A percentile compares a stretch with the other conserved stretches of the same genome.
Evolutionary conservation across 805 yeast genomes (phyloP).

Genomic region (Starmerella tilneyi): DNA sequence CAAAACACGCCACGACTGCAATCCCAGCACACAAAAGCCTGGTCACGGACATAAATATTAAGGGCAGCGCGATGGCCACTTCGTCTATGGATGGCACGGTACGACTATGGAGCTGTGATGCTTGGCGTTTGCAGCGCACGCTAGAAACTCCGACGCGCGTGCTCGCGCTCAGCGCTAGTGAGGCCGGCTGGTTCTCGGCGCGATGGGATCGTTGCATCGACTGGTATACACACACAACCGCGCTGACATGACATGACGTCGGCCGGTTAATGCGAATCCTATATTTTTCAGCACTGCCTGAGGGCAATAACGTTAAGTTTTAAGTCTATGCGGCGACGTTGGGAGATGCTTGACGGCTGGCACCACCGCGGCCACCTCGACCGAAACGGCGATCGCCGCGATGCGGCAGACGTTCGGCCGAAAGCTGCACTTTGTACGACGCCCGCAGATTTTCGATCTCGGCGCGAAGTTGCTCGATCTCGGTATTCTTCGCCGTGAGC

Average conservation of each 20-base stretch:
- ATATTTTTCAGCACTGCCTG: too few species aligned
- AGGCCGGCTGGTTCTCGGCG: constrained; percentile 41
- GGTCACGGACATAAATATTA: constrained; percentile 45
- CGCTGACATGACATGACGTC: not conserved
- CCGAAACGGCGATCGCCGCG: constrained; percentile 15
- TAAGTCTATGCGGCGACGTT: constrained; percentile 2
- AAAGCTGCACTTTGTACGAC: constrained; percentile 24
- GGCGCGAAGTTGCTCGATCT: constrained; percentile 26
- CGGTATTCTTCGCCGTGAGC: constrained; percentile 25
- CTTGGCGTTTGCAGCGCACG: constrained; percentile 50
- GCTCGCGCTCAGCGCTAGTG: constrained; percentile 47
- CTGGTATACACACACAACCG: constrained; percentile 30
- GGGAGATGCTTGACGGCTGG: constrained; percentile 14
- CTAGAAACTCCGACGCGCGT: constrained; percentile 57
- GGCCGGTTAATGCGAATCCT: too few species aligned
- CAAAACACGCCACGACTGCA: constrained; percentile 32
- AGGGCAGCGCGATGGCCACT: constrained; percentile 30
- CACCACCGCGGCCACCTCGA: constrained; percentile 20
- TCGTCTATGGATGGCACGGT: constrained; percentile 54
- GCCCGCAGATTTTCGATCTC: constrained; percentile 28
- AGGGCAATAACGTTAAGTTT: too few species aligned
- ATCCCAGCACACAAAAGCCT: constrained; percentile 57
- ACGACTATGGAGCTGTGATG: constrained; percentile 55
- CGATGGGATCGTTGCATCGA: constrained; percentile 83
- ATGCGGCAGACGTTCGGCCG: constrained; percentile 6